phyloP scores from a whole-genome alignment of 305 asterid genomes.

The Nicotiana rustica region DNA sequence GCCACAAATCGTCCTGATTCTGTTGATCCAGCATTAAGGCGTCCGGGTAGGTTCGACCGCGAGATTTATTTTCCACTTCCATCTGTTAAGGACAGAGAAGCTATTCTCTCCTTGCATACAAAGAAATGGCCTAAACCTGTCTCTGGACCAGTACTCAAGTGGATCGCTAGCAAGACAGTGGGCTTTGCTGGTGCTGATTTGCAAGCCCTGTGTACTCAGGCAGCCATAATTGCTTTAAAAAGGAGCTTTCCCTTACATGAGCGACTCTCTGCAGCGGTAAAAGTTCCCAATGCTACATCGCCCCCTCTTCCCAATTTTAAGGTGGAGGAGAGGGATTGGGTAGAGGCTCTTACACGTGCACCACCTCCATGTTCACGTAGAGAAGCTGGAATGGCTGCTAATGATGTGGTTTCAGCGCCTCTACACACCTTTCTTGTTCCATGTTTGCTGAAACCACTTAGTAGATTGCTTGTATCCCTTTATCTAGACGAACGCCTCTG shows the following conservation, averaged over 20 bases:
- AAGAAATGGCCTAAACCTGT: constrained; percentile 93
- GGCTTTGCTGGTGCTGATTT: constrained; percentile 99
- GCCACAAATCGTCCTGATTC: constrained; percentile 99
- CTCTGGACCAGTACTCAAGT: constrained; percentile 79
- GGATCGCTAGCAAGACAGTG: constrained; percentile 82
- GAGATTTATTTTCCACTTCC: constrained; percentile 97
- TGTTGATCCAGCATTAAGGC: constrained; percentile 96
- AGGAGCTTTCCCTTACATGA: constrained; percentile 89
- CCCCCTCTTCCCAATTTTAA: constrained; percentile 70
- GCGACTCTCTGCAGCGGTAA: constrained; percentile 65
- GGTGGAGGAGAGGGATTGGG: constrained; percentile 97
- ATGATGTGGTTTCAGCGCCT: constrained; percentile 78
- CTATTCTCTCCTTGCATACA: constrained; percentile 89
- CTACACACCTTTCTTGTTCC: constrained; percentile 77
- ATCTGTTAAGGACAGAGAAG: constrained; percentile 85
- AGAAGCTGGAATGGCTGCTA: constrained; percentile 86
- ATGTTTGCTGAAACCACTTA: constrained; percentile 75
- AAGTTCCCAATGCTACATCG: constrained; percentile 47
- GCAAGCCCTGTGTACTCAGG: constrained; percentile 99
- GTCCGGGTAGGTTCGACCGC: constrained; percentile 98
- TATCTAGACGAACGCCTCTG: constrained; percentile 77
- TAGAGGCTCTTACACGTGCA: constrained; percentile 84
- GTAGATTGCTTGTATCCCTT: constrained; percentile 67
- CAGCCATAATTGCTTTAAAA: constrained; percentile 84
- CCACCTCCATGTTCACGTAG: constrained; percentile 96